Conservation (phyloP, 805 yeast species). For the Candida krabiensis region DNA sequence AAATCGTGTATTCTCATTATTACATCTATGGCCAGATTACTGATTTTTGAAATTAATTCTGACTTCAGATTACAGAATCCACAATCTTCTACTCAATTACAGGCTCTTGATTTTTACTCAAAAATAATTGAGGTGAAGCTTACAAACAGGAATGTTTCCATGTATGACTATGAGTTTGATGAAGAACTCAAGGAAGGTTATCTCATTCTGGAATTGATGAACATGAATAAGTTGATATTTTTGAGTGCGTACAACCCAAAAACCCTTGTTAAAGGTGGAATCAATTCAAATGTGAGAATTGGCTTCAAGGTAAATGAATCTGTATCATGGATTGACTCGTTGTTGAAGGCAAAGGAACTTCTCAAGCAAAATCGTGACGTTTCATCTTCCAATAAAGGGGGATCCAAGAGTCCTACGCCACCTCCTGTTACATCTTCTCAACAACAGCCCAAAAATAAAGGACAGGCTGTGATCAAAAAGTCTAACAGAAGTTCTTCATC, state of each 20-base stretch:
- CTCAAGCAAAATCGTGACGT: slow-evolving; percentile 33
- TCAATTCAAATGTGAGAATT: slow-evolving; percentile 32
- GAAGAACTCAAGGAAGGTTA: slow-evolving; percentile 58
- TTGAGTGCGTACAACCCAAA: slow-evolving; percentile 43
- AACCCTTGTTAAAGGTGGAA: slow-evolving; percentile 32
- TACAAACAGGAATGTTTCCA: slow-evolving; percentile 57
- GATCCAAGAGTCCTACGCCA: slow-evolving; percentile 4
- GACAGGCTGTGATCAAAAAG: not conserved
- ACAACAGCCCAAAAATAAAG: not conserved
- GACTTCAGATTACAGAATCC: slow-evolving; percentile 32
- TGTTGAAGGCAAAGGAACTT: slow-evolving; percentile 63
- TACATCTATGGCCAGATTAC: slow-evolving; percentile 35
- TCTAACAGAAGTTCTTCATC: not conserved
- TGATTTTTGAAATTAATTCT: slow-evolving; percentile 34
- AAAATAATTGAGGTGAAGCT: slow-evolving; percentile 40
- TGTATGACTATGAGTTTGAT: slow-evolving; percentile 80
- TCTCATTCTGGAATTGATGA: slow-evolving; percentile 60
- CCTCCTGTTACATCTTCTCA: not conserved
- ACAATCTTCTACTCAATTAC: slow-evolving; percentile 33
- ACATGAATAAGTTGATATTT: slow-evolving; percentile 57
- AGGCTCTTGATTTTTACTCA: slow-evolving; percentile 42
- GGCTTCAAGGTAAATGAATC: slow-evolving; percentile 45
- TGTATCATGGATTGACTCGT: slow-evolving; percentile 69
- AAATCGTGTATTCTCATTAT: slow-evolving; percentile 36
- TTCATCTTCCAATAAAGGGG: slow-evolving; percentile 1